Evolutionary conservation across 768 basidiomycete species (phyloP).

Genomic region (Holtermanniella nyarrowii): DNA sequence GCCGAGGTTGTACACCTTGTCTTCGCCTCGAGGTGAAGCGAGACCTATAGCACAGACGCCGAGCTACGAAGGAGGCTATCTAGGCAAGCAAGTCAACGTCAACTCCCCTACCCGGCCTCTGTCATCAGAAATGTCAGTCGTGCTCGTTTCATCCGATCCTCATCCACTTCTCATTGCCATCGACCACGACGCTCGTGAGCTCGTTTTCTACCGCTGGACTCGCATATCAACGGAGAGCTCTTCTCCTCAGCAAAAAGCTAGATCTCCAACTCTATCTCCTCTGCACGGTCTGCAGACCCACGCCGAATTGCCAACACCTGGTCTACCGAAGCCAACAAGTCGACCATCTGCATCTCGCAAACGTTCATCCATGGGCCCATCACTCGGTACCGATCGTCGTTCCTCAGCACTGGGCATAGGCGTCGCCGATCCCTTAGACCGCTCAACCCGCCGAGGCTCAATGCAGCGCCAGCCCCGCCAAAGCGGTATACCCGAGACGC

Average conservation of each 20-base stretch:
- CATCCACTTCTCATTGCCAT: constrained; percentile 20
- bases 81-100: neutral
- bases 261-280: neutral
- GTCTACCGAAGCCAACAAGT: constrained; percentile 5
- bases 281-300: constrained; percentile 3
- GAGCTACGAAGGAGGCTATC: constrained; percentile 1
- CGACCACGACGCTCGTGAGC: constrained; percentile 12
- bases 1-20: constrained; percentile 22
- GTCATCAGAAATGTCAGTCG: constrained; percentile 2
- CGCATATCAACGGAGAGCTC: too few species aligned
- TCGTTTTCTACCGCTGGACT: constrained; percentile 28
- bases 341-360: constrained; percentile 21
- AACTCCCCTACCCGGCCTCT: constrained; percentile 2
- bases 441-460: neutral
- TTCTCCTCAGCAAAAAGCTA: constrained; percentile 2
- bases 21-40: constrained; percentile 30
- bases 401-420: neutral
- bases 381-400: constrained; percentile 15
- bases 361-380: constrained; percentile 14
- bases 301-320: constrained; percentile 10
- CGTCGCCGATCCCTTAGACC: neutral
- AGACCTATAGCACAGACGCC: neutral
- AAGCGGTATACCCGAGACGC: too few species aligned
- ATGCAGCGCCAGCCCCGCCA: neutral
- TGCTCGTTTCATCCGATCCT: constrained; percentile 6